Conservation (phyloP, 768 basidiomycete species). For the Pulveroboletus sp. region DNA sequence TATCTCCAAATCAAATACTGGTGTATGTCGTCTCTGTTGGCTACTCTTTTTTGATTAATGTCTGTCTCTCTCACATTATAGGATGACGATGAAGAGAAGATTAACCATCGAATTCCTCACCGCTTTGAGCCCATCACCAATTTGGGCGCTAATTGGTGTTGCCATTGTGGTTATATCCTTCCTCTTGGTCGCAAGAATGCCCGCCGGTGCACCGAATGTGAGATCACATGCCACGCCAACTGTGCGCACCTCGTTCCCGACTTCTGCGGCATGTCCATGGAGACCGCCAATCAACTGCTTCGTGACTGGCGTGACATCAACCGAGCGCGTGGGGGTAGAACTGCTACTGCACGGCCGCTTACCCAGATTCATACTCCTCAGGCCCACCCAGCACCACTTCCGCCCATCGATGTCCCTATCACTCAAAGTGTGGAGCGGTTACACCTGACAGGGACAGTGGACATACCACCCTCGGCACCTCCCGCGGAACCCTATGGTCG, state of each 20-base stretch:
- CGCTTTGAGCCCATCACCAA: constrained; percentile 96
- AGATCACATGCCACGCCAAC: constrained; percentile 93
- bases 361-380: constrained; percentile 30
- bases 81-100: constrained; percentile 97
- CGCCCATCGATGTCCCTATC: constrained; percentile 31
- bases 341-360: constrained; percentile 34
- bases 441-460: constrained; percentile 39
- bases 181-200: constrained; percentile 97
- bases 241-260: constrained; percentile 98
- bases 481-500: constrained; percentile 21
- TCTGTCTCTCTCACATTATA: constrained; percentile 26
- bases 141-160: constrained; percentile 98
- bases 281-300: constrained; percentile 91
- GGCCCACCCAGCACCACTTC: constrained; percentile 29
- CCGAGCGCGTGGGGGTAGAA: constrained; percentile 50
- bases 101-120: constrained; percentile 98
- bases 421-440: constrained; percentile 41
- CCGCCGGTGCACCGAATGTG: constrained; percentile 92
- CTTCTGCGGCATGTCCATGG: constrained; percentile 99
- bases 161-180: constrained; percentile 98
- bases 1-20: constrained; percentile 93
- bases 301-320: constrained; percentile 92
- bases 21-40: constrained; percentile 50
- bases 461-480: constrained; percentile 27
- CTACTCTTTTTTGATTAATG: background rate